Percentiles rank a stretch among this genome's conserved stretches.
Evolutionary conservation across 495 filamentous ascomycete species (phyloP).

Genomic region (Cercophora samala): DNA sequence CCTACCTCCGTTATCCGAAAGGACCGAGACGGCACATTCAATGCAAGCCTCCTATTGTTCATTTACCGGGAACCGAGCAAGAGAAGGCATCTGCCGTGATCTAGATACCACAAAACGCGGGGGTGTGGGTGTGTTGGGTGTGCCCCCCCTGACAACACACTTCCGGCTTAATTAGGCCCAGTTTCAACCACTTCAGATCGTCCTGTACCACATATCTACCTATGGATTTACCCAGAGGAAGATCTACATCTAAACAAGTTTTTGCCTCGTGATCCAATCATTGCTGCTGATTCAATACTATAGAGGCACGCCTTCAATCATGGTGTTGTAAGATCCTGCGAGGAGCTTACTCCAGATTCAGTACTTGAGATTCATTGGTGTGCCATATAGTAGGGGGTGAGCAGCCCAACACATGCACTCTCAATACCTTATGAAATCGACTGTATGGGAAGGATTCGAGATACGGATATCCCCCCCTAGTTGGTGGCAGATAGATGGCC

Average conservation of each 20-base stretch:
- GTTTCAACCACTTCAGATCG: background rate
- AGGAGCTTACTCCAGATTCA: background rate
- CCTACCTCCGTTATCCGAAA: background rate
- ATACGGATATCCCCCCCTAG: background rate
- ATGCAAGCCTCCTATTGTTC: background rate
- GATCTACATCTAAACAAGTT: background rate
- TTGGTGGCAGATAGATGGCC: background rate
- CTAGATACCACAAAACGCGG: background rate
- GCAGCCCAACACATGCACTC: background rate
- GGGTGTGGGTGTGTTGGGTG: background rate
- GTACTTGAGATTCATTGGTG: background rate
- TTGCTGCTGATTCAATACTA: background rate
- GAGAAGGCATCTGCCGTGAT: background rate
- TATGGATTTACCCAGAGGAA: no score
- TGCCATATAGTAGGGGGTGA: background rate
- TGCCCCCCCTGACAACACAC: background rate
- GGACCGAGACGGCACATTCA: background rate
- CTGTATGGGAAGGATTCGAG: background rate
- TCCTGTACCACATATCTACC: no score
- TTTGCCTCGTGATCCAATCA: background rate
- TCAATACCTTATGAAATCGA: no score
- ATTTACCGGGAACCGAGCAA: background rate
- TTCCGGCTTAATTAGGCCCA: background rate
- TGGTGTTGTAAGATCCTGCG: background rate
- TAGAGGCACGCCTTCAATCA: background rate